Percentiles rank a stretch among this genome's conserved stretches.
Conservation (phyloP, 139 green algal species). For the Chlorella sp. region DNA sequence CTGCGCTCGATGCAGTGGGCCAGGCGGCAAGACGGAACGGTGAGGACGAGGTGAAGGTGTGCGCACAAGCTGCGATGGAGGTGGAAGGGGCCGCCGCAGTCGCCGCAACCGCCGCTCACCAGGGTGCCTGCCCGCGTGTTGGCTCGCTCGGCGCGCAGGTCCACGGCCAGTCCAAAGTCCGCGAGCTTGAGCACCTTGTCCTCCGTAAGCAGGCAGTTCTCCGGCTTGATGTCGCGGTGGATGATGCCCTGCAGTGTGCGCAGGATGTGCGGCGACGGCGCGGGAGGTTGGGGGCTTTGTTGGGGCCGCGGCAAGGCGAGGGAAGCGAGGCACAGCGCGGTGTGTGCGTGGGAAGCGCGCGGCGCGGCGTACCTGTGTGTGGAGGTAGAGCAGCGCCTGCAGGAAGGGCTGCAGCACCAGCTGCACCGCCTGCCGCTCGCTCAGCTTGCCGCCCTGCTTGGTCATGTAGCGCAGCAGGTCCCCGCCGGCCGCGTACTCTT, state of each 20-base stretch:
- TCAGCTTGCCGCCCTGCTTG: constrained; percentile 23
- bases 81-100: too few relatives aligned
- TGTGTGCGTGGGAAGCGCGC: too few relatives aligned
- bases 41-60: too few relatives aligned
- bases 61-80: too few relatives aligned
- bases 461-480: constrained; percentile 45
- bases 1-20: too few relatives aligned
- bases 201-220: constrained; percentile 12
- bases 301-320: too few relatives aligned
- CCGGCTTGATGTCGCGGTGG: constrained; percentile 19
- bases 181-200: constrained; percentile 8
- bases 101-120: constrained; percentile 3
- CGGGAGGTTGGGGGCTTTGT: too few relatives aligned
- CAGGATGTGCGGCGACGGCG: too few relatives aligned
- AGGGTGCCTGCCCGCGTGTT: constrained; percentile 56
- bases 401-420: constrained; percentile 41
- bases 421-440: constrained; percentile 31
- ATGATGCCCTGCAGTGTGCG: constrained; percentile 17
- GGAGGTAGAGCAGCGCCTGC: constrained; percentile 41
- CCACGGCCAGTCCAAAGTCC: constrained; percentile 40
- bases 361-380: constrained; percentile 40
- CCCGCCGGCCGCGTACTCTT: constrained; percentile 40
- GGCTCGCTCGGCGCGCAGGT: constrained; percentile 41
- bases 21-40: too few relatives aligned
- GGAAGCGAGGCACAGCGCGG: too few relatives aligned